phyloP scores from a whole-genome alignment of 2,329 filamentous ascomycete genomes.

The Aspergillus bombycis region DNA sequence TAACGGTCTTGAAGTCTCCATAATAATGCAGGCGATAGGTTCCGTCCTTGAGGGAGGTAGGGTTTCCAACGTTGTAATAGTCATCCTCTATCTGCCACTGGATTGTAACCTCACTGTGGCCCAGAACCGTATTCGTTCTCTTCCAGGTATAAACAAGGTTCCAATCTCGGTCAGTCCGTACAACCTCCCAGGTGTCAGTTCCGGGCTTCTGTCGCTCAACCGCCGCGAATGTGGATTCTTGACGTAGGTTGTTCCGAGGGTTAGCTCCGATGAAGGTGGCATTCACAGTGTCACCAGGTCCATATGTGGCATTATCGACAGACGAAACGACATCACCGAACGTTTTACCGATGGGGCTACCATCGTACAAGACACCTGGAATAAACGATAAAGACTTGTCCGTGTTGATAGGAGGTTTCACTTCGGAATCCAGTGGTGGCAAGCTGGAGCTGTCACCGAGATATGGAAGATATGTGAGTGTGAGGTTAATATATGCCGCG shows the following conservation, averaged over 20 bases:
- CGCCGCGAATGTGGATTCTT: slow-evolving; percentile 75
- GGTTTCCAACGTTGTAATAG: slow-evolving; percentile 45
- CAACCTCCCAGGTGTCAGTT: slow-evolving; percentile 61
- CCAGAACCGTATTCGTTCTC: slow-evolving; percentile 68
- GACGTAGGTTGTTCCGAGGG: slow-evolving; percentile 81
- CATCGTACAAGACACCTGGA: slow-evolving; percentile 74
- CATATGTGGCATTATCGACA: slow-evolving; percentile 57
- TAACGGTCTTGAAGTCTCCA: slow-evolving; percentile 74
- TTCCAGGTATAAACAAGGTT: slow-evolving; percentile 79
- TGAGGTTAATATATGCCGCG: slow-evolving; percentile 84
- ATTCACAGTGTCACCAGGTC: slow-evolving; percentile 63
- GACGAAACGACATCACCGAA: slow-evolving; percentile 70
- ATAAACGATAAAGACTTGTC: slow-evolving; percentile 79
- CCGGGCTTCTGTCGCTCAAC: slow-evolving; percentile 65
- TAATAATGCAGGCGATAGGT: slow-evolving; percentile 81
- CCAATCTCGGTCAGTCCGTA: slow-evolving; percentile 81
- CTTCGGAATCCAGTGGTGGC: slow-evolving; percentile 55
- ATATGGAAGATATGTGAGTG: slow-evolving; percentile 70
- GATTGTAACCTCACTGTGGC: slow-evolving; percentile 76
- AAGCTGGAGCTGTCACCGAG: slow-evolving; percentile 55
- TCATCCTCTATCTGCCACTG: slow-evolving; percentile 75
- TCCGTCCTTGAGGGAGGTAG: slow-evolving; percentile 52
- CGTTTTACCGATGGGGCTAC: slow-evolving; percentile 62
- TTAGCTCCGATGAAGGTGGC: slow-evolving; percentile 83
- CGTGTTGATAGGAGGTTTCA: slow-evolving; percentile 76